phyloP scores from a whole-genome alignment of 2,329 filamentous ascomycete species.

The Fusarium buharicum region DNA sequence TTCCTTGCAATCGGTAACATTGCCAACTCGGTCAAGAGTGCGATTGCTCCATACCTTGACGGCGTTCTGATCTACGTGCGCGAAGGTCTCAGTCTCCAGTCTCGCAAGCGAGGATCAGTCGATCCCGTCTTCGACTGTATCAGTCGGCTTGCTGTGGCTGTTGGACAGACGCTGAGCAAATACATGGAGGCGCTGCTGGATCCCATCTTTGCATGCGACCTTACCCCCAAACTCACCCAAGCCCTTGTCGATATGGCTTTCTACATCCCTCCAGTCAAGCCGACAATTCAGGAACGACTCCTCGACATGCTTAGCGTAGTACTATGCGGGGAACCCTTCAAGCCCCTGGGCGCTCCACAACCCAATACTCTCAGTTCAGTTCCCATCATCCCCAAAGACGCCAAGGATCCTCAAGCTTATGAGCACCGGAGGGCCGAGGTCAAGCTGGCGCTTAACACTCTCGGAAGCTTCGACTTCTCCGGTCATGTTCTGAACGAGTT shows the following conservation, averaged over 20 bases:
- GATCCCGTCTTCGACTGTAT: conserved; percentile 96
- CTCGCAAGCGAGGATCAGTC: conserved; percentile 70
- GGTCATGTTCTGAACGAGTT: conserved; percentile 97
- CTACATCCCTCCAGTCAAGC: conserved; percentile 94
- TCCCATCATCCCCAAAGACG: conserved; percentile 86
- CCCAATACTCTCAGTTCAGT: conserved; percentile 82
- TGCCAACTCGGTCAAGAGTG: conserved; percentile 93
- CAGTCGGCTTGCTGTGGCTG: conserved; percentile 93
- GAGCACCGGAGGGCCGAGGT: conserved; percentile 87
- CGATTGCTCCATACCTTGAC: conserved; percentile 94
- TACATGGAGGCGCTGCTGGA: conserved; percentile 97
- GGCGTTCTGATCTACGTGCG: conserved; percentile 93
- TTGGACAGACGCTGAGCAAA: conserved; percentile 96
- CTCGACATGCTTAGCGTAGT: conserved; percentile 96
- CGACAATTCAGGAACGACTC: conserved; percentile 91
- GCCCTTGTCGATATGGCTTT: conserved; percentile 98
- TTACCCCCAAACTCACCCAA: conserved; percentile 93
- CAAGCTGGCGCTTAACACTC: conserved; percentile 89
- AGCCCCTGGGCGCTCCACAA: conserved; percentile 89
- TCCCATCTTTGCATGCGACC: conserved; percentile 94
- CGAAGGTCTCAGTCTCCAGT: conserved; percentile 86
- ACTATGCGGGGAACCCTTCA: conserved; percentile 90
- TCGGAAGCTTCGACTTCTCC: conserved; percentile 97
- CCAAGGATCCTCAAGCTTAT: conserved; percentile 82
- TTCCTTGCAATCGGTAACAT: conserved; percentile 97